These are phyloP conservation scores for Macrophomina tecta DNA, from an alignment of 2,329 filamentous ascomycete genomes.

Conservation along the genomic window DNA sequence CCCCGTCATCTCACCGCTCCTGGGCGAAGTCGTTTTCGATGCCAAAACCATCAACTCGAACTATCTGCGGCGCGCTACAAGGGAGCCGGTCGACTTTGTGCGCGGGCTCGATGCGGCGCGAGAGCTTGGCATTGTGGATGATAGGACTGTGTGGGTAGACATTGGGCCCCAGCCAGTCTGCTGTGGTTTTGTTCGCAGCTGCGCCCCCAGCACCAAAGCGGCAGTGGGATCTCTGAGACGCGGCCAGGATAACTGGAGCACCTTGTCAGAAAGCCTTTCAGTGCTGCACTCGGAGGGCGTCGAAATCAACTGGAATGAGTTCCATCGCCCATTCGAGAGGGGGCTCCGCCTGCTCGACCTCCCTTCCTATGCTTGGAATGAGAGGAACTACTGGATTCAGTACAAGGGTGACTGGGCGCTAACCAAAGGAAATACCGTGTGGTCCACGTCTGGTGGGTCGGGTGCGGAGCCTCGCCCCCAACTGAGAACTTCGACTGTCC, in stretches of 20 bases:
- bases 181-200: slow-evolving; percentile 40
- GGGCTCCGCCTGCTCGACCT: slow-evolving; percentile 58
- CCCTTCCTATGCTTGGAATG: slow-evolving; percentile 50
- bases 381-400: slow-evolving; percentile 46
- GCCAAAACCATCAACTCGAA: slow-evolving; percentile 43
- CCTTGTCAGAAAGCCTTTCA: slow-evolving; percentile 55
- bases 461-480: no score
- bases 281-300: slow-evolving; percentile 61
- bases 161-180: slow-evolving; percentile 58
- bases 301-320: slow-evolving; percentile 67
- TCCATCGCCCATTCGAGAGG: slow-evolving; percentile 57
- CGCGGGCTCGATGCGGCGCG: no score
- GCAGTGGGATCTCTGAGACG: not conserved
- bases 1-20: slow-evolving; percentile 54
- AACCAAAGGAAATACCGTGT: slow-evolving; percentile 31
- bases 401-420: slow-evolving; percentile 44
- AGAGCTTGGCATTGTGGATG: slow-evolving; percentile 28
- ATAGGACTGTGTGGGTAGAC: slow-evolving; percentile 49
- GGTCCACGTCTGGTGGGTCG: no score
- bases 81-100: slow-evolving; percentile 43
- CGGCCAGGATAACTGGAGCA: slow-evolving; percentile 28
- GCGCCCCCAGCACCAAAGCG: no score
- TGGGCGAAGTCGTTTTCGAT: slow-evolving; percentile 51
- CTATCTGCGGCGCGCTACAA: slow-evolving; percentile 50
- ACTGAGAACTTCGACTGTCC: slow-evolving; percentile 45